Evolutionary conservation across 2,329 filamentous ascomycete species (phyloP).

Genomic region (Diatrype stigma): DNA sequence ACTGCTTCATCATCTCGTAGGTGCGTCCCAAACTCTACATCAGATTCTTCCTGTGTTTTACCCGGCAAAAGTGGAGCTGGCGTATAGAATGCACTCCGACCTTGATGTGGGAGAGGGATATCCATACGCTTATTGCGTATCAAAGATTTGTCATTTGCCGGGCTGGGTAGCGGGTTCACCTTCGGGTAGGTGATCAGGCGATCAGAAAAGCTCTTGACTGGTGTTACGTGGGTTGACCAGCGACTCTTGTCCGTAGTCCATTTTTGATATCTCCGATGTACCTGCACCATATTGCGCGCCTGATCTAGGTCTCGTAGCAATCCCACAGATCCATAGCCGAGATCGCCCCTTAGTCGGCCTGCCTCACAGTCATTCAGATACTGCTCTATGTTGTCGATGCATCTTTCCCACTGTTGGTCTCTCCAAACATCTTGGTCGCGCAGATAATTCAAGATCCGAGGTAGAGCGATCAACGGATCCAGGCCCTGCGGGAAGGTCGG

Average conservation of each 20-base stretch:
- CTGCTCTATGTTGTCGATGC: slow-evolving; percentile 24
- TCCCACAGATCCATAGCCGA: slow-evolving; percentile 15
- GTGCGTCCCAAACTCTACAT: background rate
- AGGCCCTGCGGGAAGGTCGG: slow-evolving; percentile 22
- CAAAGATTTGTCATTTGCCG: slow-evolving; percentile 9
- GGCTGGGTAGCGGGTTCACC: slow-evolving; percentile 12
- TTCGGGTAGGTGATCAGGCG: slow-evolving; percentile 21
- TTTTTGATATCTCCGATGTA: slow-evolving; percentile 15
- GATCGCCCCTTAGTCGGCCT: slow-evolving; percentile 18
- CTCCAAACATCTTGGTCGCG: slow-evolving; percentile 43
- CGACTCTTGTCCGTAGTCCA: slow-evolving; percentile 11
- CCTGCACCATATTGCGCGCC: slow-evolving; percentile 16
- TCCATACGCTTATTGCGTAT: slow-evolving; percentile 15
- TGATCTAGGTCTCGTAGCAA: slow-evolving; percentile 17
- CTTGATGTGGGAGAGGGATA: background rate
- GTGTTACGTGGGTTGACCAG: slow-evolving; percentile 19
- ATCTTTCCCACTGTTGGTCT: slow-evolving; percentile 23
- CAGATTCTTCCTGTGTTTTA: slow-evolving; percentile 4
- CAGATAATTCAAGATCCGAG: slow-evolving; percentile 41
- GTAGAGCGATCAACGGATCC: slow-evolving; percentile 31
- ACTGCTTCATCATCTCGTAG: slow-evolving; percentile 7
- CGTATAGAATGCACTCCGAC: background rate
- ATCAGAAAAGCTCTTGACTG: slow-evolving; percentile 6
- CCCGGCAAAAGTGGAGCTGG: background rate
- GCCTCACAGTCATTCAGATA: slow-evolving; percentile 32